These are phyloP conservation scores for Cephalotrichum gorgonifer DNA, from an alignment of 2,329 filamentous ascomycete genomes.

Conservation along the genomic window DNA sequence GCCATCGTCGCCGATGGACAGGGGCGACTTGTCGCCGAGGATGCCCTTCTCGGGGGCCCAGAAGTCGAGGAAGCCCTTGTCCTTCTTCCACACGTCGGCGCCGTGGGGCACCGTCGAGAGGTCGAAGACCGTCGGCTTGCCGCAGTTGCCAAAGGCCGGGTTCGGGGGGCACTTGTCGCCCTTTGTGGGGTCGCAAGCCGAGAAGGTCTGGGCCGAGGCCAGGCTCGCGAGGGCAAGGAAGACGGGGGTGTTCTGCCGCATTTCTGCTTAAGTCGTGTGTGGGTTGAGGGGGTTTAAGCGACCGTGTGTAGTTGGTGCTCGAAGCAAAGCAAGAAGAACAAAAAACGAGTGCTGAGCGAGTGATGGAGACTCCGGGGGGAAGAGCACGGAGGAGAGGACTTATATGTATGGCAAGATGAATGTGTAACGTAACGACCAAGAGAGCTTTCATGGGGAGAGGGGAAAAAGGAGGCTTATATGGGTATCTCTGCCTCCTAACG, in stretches of 20 bases:
- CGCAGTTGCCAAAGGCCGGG: conserved; percentile 43
- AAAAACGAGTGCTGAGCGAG: too few species aligned
- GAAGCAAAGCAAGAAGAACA: too few species aligned
- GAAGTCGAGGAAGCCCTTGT: conserved; percentile 13
- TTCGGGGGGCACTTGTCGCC: conserved; percentile 45
- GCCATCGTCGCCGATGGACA: conserved; percentile 13
- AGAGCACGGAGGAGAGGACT: too few species aligned
- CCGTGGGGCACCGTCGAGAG: conserved; percentile 52
- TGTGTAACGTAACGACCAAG: too few species aligned
- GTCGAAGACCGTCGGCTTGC: conserved; percentile 39
- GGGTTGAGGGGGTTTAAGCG: too few species aligned
- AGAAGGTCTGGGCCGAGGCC: conserved; percentile 45
- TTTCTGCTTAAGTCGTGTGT: not conserved
- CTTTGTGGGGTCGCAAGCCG: conserved; percentile 37
- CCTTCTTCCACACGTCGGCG: conserved; percentile 8
- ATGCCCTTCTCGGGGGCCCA: conserved; percentile 22
- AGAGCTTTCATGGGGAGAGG: too few species aligned
- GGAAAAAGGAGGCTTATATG: too few species aligned
- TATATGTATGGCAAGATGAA: too few species aligned
- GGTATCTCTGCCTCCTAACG: too few species aligned
- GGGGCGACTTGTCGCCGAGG: conserved; percentile 14
- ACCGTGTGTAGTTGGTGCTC: too few species aligned
- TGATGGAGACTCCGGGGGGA: too few species aligned
- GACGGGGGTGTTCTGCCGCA: not conserved
- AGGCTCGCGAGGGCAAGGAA: conserved; percentile 15